A percentile compares a stretch with the other conserved stretches of the same genome.
Conservation (phyloP, 2,329 filamentous ascomycete genomes). For the Epichloe amarillans region DNA sequence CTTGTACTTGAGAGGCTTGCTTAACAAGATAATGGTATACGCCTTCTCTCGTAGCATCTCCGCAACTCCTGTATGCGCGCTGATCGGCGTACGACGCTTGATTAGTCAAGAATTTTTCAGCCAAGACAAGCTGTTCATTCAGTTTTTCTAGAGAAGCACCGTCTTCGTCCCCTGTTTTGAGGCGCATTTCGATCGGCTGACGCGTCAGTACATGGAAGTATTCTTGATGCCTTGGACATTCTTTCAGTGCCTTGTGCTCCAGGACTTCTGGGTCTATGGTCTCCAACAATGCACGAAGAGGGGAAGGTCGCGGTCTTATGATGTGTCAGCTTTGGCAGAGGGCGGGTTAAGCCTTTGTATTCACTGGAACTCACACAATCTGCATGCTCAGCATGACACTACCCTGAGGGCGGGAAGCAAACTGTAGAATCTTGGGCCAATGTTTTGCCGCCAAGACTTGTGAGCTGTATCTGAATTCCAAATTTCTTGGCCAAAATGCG, state of each 20-base stretch:
- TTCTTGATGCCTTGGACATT: background rate
- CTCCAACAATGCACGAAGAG: background rate
- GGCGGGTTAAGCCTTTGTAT: background rate
- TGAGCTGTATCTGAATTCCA: constrained; percentile 24
- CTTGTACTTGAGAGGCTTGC: constrained; percentile 11
- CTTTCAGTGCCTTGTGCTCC: background rate
- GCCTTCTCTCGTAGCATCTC: constrained; percentile 10
- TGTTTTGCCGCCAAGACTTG: constrained; percentile 14
- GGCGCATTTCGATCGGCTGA: constrained; percentile 2
- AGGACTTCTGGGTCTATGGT: background rate
- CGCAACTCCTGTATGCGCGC: constrained; percentile 16
- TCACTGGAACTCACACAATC: constrained; percentile 6
- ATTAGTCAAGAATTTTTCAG: constrained; percentile 15
- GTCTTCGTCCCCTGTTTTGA: background rate
- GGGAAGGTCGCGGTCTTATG: background rate
- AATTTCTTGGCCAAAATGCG: constrained; percentile 26
- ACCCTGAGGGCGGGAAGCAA: constrained; percentile 11
- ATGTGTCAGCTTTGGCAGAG: background rate
- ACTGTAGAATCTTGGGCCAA: constrained; percentile 19
- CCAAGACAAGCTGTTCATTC: constrained; percentile 12
- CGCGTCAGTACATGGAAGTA: constrained; percentile 13
- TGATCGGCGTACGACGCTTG: constrained; percentile 16
- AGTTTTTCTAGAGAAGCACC: constrained; percentile 7
- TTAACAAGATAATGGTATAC: constrained; percentile 13
- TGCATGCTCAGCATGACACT: constrained; percentile 14